Evolutionary conservation across 23 red algal genomes (phyloP).

Genomic region (Gracilariopsis chorda): DNA sequence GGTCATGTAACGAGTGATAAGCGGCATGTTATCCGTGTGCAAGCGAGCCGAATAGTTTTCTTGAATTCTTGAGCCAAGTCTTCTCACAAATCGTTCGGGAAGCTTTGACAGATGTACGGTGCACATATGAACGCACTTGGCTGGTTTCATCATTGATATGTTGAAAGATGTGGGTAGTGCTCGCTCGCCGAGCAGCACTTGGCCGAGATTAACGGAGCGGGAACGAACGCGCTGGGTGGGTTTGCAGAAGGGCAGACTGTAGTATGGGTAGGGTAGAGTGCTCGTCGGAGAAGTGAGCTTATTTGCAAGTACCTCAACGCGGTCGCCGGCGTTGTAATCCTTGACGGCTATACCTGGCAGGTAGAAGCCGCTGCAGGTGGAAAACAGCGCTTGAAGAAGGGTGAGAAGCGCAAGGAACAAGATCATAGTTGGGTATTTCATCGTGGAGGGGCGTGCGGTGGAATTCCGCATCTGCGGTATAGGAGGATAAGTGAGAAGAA

Average conservation of each 20-base stretch:
- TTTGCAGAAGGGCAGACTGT: slow-evolving; percentile 82
- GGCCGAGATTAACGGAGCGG: slow-evolving; percentile 80
- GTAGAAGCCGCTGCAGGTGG: slow-evolving; percentile 37
- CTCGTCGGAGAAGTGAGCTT: slow-evolving; percentile 78
- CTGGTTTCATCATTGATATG: slow-evolving; percentile 72
- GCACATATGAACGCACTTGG: slow-evolving; percentile 76
- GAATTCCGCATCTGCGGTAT: too few species aligned
- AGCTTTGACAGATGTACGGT: slow-evolving; percentile 5
- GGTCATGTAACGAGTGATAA: slow-evolving; percentile 61
- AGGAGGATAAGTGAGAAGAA: too few species aligned
- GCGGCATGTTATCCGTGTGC: slow-evolving; percentile 93
- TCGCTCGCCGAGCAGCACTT: slow-evolving; percentile 90
- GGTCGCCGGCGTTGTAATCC: slow-evolving; percentile 75
- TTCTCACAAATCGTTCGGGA: background rate
- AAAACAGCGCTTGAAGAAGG: background rate
- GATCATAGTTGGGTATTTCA: too few species aligned
- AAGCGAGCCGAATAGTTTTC: slow-evolving; percentile 81
- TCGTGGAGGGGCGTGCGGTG: too few species aligned
- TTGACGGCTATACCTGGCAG: slow-evolving; percentile 86
- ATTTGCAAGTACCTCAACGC: slow-evolving; percentile 76
- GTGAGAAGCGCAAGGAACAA: too few species aligned
- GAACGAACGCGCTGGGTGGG: background rate
- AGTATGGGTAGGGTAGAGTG: slow-evolving; percentile 87
- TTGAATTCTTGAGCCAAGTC: slow-evolving; percentile 51
- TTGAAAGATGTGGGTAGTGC: slow-evolving; percentile 79